Evolutionary conservation across 495 filamentous ascomycete species (phyloP), one percentile per base, ranked within the genome.

Genomic region (Neurospora intermedia): DNA sequence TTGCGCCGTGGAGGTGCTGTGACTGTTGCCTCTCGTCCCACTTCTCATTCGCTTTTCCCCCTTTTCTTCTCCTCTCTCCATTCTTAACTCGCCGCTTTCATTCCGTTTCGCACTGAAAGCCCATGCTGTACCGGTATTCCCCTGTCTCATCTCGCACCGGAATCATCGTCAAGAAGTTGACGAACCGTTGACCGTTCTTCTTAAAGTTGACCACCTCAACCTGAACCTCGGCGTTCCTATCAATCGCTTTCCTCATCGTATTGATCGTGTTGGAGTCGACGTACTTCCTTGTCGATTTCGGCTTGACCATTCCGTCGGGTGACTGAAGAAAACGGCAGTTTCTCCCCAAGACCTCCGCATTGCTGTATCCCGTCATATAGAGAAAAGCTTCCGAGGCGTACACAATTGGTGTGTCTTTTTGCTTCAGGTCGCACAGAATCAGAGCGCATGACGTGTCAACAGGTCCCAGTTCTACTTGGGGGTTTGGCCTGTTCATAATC

Each of bases 261-360:
- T 77, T 74, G 66, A 84, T 71, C 2, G 78, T 74, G n/a, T 79
- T 78, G 46, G 78, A 77, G 75, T 84, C 78, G 72, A 83, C 79
- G 42, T 80, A 74, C 39, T 80, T 78, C 40, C 81, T 80, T 16
- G 74, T 38, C 16, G 79, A 79, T 43, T 73, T 74, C n/a, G 74
- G 74, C 23, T 71, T 70, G 38, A 83, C 80, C 38, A 77, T 75
- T 4, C 78, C 80, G 4, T 72, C 80, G 18, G 85, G 84, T 8
- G 82, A 77, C 76, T 88, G 86, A 27, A 88, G 74, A 71, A 88
- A 87, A n/a, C 86, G 85, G 71, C 85, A 87, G 77, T 88, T 88
- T 20, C 75, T 71, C 0, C 85, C 84, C n/a, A 85, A 42, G 11
- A 84, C 78, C 72, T 88, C 85, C 42, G 69, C 35, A 3, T 46